Base-by-base conservation (phyloP, 2,329 filamentous ascomycete species). In the Phialemoniopsis sp. region DNA sequence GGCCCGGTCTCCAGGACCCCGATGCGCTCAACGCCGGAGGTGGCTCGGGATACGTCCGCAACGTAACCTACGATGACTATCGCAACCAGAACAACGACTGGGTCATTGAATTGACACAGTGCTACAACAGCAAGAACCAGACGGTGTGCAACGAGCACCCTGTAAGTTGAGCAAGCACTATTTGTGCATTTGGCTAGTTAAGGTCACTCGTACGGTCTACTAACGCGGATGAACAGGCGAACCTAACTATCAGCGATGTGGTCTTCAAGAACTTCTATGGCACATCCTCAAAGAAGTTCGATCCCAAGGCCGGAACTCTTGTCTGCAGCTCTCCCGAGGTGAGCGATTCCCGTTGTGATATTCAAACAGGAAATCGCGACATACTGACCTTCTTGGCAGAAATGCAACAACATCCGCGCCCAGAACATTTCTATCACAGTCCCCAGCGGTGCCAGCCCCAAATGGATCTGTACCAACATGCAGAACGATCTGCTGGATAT, bases 61-160 rank as follows among this genome's bases (percentile, higher is more conserved):
- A 83, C 58, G 66, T 82, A 10, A 82, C 78, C 8, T 83, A 80
- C 57, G 71, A 82, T 38, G 67, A 64, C n/a, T 76, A 82, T 64
- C 50, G 55, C 18, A 63, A 79, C 40, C 58, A 66, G 15, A 78
- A 80, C 41, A 75, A 79, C 44, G 76, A 81, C 51, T 78, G 77
- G 47, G 74, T 76, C 3, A 76, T 82, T 44, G 73, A 79, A 40
- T 63, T 82, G 28, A 77, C 76, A 6, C 78, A 82, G 53, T 82
- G 78, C 62, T 80, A 81, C 44, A 75, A 76, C 0, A 48, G 51
- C 36, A 51, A 42, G 34, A 51, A 51, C 41, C 42, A 44, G 14
- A 34, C 58, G 51, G 37, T 51, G 41, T 34, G 67, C 56, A 32
- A 67, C 52, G 14, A 72, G 16, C 46, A 47, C 10, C 49, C 49